Percentiles rank a stretch among this genome's conserved stretches.
These are phyloP conservation scores for Potentilla sterilis DNA, from an alignment of 306 rosid genomes.

Conservation along the genomic window DNA sequence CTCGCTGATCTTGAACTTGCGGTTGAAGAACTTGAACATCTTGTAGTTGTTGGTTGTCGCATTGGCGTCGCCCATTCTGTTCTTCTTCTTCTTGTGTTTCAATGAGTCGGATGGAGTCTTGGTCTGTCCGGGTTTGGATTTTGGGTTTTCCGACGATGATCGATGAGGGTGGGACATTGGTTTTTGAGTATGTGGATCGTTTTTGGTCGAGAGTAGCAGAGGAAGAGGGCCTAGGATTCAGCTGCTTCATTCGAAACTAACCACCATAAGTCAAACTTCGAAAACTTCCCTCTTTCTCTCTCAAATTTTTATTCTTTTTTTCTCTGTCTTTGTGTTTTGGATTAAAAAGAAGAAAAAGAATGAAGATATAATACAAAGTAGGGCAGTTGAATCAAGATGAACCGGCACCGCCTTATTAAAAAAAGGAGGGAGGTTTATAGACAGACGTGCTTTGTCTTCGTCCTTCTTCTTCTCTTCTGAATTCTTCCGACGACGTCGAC, in stretches of 20 bases:
- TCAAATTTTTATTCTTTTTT: background rate
- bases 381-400: background rate
- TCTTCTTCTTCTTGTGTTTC: background rate
- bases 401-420: conserved; percentile 2
- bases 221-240: conserved; percentile 6
- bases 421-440: background rate
- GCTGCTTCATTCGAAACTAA: conserved; percentile 2
- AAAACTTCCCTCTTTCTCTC: background rate
- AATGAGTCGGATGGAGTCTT: background rate
- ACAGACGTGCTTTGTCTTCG: background rate
- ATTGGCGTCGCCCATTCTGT: conserved; percentile 18
- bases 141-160: background rate
- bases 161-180: background rate
- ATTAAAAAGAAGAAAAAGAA: background rate
- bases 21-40: conserved; percentile 56
- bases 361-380: background rate
- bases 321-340: background rate
- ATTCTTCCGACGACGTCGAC: background rate
- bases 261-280: background rate
- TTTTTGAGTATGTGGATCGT: background rate
- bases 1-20: conserved; percentile 61
- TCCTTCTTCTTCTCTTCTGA: background rate
- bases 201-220: background rate
- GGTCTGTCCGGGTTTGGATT: background rate
- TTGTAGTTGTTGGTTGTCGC: conserved; percentile 51